Percentiles rank a stretch among this genome's conserved stretches.
Conservation (phyloP, 2,329 filamentous ascomycete genomes). For the Fusarium proliferatum region DNA sequence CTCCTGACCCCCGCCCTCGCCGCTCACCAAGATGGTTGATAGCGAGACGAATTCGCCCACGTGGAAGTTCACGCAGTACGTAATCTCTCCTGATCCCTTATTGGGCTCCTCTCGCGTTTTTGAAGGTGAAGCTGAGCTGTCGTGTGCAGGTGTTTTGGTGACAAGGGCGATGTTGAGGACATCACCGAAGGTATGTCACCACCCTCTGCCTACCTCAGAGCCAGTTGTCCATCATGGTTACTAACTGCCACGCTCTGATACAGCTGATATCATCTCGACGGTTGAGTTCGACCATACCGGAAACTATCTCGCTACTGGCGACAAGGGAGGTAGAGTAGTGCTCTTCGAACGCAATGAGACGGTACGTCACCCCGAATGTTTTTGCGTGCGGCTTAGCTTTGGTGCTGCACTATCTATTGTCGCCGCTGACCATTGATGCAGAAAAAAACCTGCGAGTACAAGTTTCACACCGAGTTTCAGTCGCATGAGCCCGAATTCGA, state of each 20-base stretch:
- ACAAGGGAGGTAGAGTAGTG: constrained; percentile 87
- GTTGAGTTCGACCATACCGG: constrained; percentile 92
- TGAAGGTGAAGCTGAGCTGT: constrained; percentile 30
- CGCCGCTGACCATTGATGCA: constrained; percentile 53
- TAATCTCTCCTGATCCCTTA: constrained; percentile 39
- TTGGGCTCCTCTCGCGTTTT: constrained; percentile 2
- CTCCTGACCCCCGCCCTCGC: constrained; percentile 46
- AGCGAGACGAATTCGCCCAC: constrained; percentile 93
- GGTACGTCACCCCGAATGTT: constrained; percentile 62
- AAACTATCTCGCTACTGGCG: constrained; percentile 89
- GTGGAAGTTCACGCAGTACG: constrained; percentile 99
- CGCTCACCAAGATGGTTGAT: constrained; percentile 86
- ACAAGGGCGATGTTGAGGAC: constrained; percentile 99
- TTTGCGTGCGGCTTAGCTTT: background rate
- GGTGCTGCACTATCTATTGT: background rate
- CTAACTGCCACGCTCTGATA: constrained; percentile 41
- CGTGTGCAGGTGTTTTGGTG: constrained; percentile 87
- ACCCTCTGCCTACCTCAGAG: constrained; percentile 26
- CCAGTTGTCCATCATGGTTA: constrained; percentile 20
- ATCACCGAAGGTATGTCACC: constrained; percentile 86
- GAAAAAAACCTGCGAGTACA: constrained; percentile 99
- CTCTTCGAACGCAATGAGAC: constrained; percentile 96
- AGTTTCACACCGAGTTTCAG: constrained; percentile 99
- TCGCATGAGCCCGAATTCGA: constrained; percentile 99
- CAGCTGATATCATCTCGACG: constrained; percentile 91